A percentile compares a stretch with the other conserved stretches of the same genome.
Conservation (phyloP, 768 basidiomycete genomes). For the Podaxis rugospora region DNA sequence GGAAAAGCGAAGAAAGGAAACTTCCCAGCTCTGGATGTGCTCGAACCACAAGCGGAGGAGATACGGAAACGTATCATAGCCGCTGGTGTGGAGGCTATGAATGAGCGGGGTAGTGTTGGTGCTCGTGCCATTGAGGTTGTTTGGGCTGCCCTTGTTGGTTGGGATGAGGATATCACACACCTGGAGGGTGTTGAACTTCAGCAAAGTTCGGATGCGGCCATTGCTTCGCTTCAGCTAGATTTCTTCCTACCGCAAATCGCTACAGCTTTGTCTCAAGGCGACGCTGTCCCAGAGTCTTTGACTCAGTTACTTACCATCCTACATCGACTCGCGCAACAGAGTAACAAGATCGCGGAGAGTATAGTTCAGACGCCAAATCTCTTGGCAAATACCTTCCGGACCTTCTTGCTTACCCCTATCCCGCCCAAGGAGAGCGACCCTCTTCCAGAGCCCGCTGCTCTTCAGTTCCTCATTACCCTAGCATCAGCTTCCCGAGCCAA, state of each 20-base stretch:
- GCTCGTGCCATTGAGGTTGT: slow-evolving; percentile 64
- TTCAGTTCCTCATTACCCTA: slow-evolving; percentile 54
- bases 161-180: slow-evolving; percentile 38
- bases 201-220: slow-evolving; percentile 21
- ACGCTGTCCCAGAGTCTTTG: slow-evolving; percentile 44
- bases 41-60: slow-evolving; percentile 36
- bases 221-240: slow-evolving; percentile 31
- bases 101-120: slow-evolving; percentile 63
- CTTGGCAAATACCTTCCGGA: slow-evolving; percentile 44
- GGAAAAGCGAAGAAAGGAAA: slow-evolving; percentile 29
- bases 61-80: slow-evolving; percentile 62
- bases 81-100: slow-evolving; percentile 61
- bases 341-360: slow-evolving; percentile 42
- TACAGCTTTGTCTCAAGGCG: slow-evolving; percentile 32
- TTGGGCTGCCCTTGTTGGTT: slow-evolving; percentile 72
- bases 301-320: slow-evolving; percentile 55
- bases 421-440: slow-evolving; percentile 30
- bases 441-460: slow-evolving; percentile 43
- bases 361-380: slow-evolving; percentile 52
- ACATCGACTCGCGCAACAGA: slow-evolving; percentile 58
- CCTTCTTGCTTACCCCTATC: slow-evolving; percentile 55
- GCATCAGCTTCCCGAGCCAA: slow-evolving; percentile 64
- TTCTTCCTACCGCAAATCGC: slow-evolving; percentile 48
- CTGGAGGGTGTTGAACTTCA: slow-evolving; percentile 48
- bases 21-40: slow-evolving; percentile 29